Percentiles rank a stretch among this genome's conserved stretches.
These are phyloP conservation scores for Fusarium pseudograminearum DNA, from an alignment of 2,329 filamentous ascomycete genomes.

Conservation along the genomic window DNA sequence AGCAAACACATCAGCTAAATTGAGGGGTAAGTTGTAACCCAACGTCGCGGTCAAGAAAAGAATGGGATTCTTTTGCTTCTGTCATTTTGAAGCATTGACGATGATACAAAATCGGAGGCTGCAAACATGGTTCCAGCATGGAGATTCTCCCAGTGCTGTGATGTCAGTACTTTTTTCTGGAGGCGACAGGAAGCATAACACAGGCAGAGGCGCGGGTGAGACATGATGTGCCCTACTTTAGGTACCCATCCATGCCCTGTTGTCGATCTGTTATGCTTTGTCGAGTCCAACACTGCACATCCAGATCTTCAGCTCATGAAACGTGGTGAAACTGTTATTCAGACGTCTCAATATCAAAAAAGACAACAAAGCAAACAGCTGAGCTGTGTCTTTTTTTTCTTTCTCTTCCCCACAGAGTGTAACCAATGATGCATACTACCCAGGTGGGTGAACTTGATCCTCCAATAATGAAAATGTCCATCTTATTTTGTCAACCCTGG, in stretches of 20 bases:
- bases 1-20: slow-evolving; percentile 14
- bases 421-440: slow-evolving; percentile 31
- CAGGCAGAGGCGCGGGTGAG: slow-evolving; percentile 3
- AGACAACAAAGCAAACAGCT: slow-evolving; percentile 2
- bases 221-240: slow-evolving; percentile 2
- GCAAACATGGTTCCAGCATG: slow-evolving; percentile 1
- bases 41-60: slow-evolving; percentile 11
- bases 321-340: slow-evolving; percentile 29
- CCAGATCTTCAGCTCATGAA: slow-evolving; percentile 27
- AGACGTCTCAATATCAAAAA: slow-evolving; percentile 18
- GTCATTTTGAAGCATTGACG: not conserved
- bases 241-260: not conserved
- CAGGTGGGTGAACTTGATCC: not conserved
- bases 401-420: slow-evolving; percentile 12
- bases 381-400: not conserved
- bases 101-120: slow-evolving; percentile 9
- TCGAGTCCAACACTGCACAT: slow-evolving; percentile 10
- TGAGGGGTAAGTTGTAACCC: slow-evolving; percentile 28
- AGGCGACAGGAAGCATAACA: not conserved
- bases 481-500: slow-evolving; percentile 24
- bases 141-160: slow-evolving; percentile 5
- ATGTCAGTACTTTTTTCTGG: slow-evolving; percentile 22
- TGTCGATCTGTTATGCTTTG: slow-evolving; percentile 30
- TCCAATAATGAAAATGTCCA: not conserved
- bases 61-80: not conserved